phyloP scores from a whole-genome alignment of 2,329 filamentous ascomycete genomes.

The Neonectria punicea region DNA sequence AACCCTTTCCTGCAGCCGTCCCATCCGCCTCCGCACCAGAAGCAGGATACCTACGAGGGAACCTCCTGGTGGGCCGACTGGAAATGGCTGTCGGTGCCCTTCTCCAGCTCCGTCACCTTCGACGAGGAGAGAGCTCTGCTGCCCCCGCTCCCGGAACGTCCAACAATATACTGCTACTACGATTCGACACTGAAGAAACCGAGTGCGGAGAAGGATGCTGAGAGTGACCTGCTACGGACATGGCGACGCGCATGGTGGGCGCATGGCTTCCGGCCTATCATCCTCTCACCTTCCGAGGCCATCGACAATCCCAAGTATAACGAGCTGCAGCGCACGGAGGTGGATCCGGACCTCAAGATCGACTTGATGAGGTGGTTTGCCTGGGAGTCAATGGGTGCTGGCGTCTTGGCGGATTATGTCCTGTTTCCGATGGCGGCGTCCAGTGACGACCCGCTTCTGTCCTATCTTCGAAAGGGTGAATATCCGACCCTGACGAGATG shows the following conservation, averaged over 20 bases:
- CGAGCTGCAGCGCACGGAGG: constrained; percentile 70
- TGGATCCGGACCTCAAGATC: constrained; percentile 70
- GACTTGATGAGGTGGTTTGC: constrained; percentile 89
- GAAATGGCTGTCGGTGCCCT: constrained; percentile 86
- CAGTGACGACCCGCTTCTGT: constrained; percentile 76
- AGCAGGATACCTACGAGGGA: constrained; percentile 81
- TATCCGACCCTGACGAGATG: constrained; percentile 80
- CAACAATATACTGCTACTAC: constrained; percentile 91
- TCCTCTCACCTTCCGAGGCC: constrained; percentile 82
- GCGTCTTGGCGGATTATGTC: constrained; percentile 81
- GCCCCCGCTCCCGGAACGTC: constrained; percentile 76
- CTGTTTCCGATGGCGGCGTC: constrained; percentile 87
- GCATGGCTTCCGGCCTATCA: constrained; percentile 86
- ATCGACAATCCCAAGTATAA: constrained; percentile 84
- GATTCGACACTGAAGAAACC: constrained; percentile 74
- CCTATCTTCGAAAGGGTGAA: constrained; percentile 78
- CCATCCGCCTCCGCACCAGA: constrained; percentile 78
- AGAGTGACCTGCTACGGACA: constrained; percentile 81
- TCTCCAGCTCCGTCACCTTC: constrained; percentile 81
- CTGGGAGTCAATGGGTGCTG: constrained; percentile 90
- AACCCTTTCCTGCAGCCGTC: constrained; percentile 76
- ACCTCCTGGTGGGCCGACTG: constrained; percentile 89
- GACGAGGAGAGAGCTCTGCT: constrained; percentile 87
- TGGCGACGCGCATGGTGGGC: constrained; percentile 98
- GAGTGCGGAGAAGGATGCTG: constrained; percentile 73